Evolutionary conservation across 495 filamentous ascomycete species (phyloP).

Genomic region (Talaromyces adpressus): DNA sequence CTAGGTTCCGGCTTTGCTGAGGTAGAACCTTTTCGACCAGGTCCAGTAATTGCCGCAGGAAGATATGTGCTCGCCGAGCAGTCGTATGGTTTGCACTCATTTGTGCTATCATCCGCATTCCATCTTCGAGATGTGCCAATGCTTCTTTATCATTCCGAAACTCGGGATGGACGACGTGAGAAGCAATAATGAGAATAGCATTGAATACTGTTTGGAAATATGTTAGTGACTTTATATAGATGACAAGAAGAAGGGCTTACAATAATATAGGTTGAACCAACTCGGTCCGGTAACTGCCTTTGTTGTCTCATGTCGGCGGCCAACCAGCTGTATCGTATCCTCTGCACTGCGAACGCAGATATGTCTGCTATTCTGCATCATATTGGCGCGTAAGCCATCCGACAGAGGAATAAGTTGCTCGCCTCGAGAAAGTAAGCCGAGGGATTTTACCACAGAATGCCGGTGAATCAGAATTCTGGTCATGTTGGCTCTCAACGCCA

Average conservation of each 20-base stretch:
- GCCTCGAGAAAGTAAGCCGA: slow-evolving; percentile 1
- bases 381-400: slow-evolving; percentile 5
- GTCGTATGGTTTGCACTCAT: slow-evolving; percentile 9
- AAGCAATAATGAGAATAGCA: slow-evolving; percentile 7
- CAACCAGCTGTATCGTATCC: slow-evolving; percentile 6
- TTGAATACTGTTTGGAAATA: background rate
- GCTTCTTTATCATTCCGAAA: slow-evolving; percentile 5
- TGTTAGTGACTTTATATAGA: background rate
- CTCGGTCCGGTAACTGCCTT: slow-evolving; percentile 5
- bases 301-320: slow-evolving; percentile 3
- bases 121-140: slow-evolving; percentile 6
- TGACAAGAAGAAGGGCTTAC: background rate
- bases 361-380: slow-evolving; percentile 8
- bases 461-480: slow-evolving; percentile 4
- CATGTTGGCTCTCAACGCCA: slow-evolving; percentile 9
- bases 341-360: slow-evolving; percentile 8
- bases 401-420: background rate
- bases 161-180: slow-evolving; percentile 8
- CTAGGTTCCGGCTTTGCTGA: background rate
- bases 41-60: slow-evolving; percentile 5
- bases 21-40: background rate
- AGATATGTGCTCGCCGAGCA: slow-evolving; percentile 6
- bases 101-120: slow-evolving; percentile 9
- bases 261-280: slow-evolving; percentile 8
- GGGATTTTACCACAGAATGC: slow-evolving; percentile 2